Evolutionary conservation across 78 protist genomes (phyloP).

Genomic region (Blattamonas nauphoetae): DNA sequence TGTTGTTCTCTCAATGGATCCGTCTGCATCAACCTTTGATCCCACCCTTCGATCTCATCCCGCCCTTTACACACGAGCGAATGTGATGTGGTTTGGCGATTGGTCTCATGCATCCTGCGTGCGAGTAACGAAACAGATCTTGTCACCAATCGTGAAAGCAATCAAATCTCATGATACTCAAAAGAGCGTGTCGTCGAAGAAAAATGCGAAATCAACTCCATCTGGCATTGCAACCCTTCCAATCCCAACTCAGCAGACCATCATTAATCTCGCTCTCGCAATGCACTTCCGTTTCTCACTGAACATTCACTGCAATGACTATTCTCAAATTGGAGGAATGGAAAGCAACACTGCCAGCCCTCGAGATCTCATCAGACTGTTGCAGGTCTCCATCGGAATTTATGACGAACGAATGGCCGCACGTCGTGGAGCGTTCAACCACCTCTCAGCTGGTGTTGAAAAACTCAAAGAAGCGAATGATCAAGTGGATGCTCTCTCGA

Average conservation of each 20-base stretch:
- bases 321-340: too few species aligned
- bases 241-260: background rate
- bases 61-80: slow-evolving; percentile 49
- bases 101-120: background rate
- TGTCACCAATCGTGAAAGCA: background rate
- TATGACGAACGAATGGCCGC: background rate
- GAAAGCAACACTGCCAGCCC: background rate
- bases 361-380: background rate
- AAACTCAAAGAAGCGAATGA: background rate
- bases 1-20: slow-evolving; percentile 53
- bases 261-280: background rate
- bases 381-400: background rate
- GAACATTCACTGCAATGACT: too few species aligned
- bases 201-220: background rate
- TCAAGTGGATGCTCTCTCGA: background rate
- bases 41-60: slow-evolving; percentile 54
- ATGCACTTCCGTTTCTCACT: background rate
- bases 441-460: background rate
- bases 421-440: background rate
- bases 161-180: background rate
- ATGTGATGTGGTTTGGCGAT: slow-evolving; percentile 8
- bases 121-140: background rate
- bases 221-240: background rate
- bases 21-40: slow-evolving; percentile 28
- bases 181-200: background rate